A percentile compares a stretch with the other conserved stretches of the same genome.
These are phyloP conservation scores for Cupressus sempervirens DNA, from an alignment of 75 land plant genomes.

Conservation along the genomic window DNA sequence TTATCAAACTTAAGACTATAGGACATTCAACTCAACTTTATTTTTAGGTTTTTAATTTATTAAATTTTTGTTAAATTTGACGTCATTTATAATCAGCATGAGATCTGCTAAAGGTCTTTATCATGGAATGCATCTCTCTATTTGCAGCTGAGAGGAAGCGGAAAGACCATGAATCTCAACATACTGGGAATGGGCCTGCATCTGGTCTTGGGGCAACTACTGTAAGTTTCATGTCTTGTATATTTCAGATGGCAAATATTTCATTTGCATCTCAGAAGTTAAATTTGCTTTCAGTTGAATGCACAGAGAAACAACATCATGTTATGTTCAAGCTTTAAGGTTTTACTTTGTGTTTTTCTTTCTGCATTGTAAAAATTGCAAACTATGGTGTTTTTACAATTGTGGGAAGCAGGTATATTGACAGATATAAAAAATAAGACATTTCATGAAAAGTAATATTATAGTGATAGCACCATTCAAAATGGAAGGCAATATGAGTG, in stretches of 20 bases:
- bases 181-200: conserved; percentile 12
- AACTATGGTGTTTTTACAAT: neutral
- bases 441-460: neutral
- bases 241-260: neutral
- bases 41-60: no score
- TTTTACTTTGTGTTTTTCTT: neutral
- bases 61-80: no score
- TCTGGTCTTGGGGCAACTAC: conserved; percentile 7
- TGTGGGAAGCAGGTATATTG: neutral
- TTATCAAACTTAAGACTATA: no score
- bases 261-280: neutral
- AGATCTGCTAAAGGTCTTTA: neutral
- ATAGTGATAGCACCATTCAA: neutral
- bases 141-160: conserved; percentile 5
- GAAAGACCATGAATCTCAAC: conserved; percentile 9
- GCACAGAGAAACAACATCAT: neutral
- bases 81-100: no score
- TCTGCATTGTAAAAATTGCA: neutral
- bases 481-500: neutral
- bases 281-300: neutral
- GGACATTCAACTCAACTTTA: no score
- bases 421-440: neutral
- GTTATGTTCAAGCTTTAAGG: neutral
- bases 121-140: neutral
- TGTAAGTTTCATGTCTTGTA: conserved; percentile 7